Percentiles rank a stretch among this genome's conserved stretches.
These are phyloP conservation scores for Chalciporus pseudorubinellus DNA, from an alignment of 768 basidiomycete genomes.

Conservation along the genomic window DNA sequence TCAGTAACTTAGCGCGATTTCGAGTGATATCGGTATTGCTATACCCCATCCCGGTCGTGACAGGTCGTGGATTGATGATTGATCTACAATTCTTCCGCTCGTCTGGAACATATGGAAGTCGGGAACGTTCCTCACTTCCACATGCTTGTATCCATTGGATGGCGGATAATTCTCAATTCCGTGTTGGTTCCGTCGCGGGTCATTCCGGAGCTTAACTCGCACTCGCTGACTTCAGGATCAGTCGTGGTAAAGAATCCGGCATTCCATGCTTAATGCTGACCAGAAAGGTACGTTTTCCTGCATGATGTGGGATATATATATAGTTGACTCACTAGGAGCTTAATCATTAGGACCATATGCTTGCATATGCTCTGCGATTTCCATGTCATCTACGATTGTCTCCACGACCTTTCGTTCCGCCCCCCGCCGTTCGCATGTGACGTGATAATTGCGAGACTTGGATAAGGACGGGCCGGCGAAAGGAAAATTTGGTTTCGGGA, in stretches of 20 bases:
- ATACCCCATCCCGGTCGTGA: neutral
- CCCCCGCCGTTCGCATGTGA: neutral
- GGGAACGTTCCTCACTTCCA: too few relatives aligned
- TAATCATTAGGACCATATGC: neutral
- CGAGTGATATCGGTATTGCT: neutral
- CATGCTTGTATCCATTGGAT: too few relatives aligned
- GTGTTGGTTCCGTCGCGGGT: neutral
- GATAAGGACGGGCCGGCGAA: too few relatives aligned
- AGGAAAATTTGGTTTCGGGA: neutral
- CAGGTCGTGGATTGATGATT: neutral
- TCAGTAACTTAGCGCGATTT: neutral
- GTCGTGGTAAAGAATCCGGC: too few relatives aligned
- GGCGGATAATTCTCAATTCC: neutral
- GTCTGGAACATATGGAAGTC: neutral
- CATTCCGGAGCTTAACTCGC: neutral
- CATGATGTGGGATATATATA: neutral
- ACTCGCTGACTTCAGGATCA: neutral
- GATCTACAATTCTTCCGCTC: too few relatives aligned
- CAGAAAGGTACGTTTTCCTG: neutral
- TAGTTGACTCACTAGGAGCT: neutral
- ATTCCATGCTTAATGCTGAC: neutral
- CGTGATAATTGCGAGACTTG: neutral
- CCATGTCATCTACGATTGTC: neutral
- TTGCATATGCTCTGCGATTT: neutral
- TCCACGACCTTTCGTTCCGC: neutral